A percentile compares a stretch with the other conserved stretches of the same genome.
Evolutionary conservation across 768 basidiomycete genomes (phyloP).

Genomic region (Tremella yokohamensis): DNA sequence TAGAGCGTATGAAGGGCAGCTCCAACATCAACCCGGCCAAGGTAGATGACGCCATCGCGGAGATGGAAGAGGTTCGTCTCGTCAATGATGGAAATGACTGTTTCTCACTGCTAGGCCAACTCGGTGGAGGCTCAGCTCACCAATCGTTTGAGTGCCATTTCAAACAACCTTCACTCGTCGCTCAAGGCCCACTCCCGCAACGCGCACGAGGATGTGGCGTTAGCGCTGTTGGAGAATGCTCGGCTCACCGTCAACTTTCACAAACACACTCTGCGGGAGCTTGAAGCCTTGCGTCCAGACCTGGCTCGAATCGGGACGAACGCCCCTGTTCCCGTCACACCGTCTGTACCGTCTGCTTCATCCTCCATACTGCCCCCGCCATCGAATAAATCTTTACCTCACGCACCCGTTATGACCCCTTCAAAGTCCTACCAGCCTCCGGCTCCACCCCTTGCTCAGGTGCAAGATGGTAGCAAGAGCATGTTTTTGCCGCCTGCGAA

Average conservation of each 20-base stretch:
- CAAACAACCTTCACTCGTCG: slow-evolving; percentile 83
- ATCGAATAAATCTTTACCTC: not conserved
- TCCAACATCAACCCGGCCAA: slow-evolving; percentile 66
- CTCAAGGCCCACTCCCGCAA: slow-evolving; percentile 77
- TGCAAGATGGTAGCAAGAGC: slow-evolving; percentile 26
- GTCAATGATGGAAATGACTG: not conserved
- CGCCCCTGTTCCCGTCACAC: not conserved
- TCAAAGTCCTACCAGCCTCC: slow-evolving; percentile 17
- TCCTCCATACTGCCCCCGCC: not conserved
- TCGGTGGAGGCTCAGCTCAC: slow-evolving; percentile 82
- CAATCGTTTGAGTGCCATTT: slow-evolving; percentile 85
- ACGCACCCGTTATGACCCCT: slow-evolving; percentile 12
- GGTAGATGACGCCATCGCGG: slow-evolving; percentile 49
- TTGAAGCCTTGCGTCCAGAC: slow-evolving; percentile 78
- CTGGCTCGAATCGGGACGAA: slow-evolving; percentile 53
- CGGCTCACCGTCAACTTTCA: slow-evolving; percentile 90
- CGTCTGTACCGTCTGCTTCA: not conserved
- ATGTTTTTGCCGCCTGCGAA: slow-evolving; percentile 39
- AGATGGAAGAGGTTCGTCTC: slow-evolving; percentile 45
- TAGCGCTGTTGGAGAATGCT: slow-evolving; percentile 86
- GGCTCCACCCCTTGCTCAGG: not conserved
- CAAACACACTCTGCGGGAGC: slow-evolving; percentile 76
- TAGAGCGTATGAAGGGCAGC: slow-evolving; percentile 56
- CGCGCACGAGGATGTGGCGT: slow-evolving; percentile 85
- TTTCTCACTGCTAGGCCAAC: slow-evolving; percentile 63